A percentile compares a stretch with the other conserved stretches of the same genome.
phyloP scores from a whole-genome alignment of 208 protist species.

The Crithidia fasciculata region DNA sequence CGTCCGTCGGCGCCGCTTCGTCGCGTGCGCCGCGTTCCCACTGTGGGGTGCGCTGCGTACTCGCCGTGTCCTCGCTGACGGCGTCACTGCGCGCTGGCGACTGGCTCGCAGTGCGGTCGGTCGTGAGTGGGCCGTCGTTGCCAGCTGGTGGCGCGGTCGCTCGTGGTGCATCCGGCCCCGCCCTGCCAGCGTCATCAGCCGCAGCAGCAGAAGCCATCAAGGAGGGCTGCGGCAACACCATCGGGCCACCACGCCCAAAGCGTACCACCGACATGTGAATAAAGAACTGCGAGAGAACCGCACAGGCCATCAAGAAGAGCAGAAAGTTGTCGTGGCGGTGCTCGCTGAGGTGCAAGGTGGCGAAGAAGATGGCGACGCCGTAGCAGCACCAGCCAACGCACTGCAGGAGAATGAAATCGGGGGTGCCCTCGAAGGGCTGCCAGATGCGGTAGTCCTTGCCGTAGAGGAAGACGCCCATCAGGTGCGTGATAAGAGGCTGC shows the following conservation, averaged over 20 bases:
- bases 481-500: constrained; percentile 68
- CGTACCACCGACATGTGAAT: constrained; percentile 71
- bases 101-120: neutral
- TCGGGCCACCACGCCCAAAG: constrained; percentile 38
- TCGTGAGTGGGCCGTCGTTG: neutral
- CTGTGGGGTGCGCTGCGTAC: constrained; percentile 2
- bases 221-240: neutral
- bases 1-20: neutral
- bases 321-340: constrained; percentile 36
- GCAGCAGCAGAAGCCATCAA: neutral
- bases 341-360: constrained; percentile 61
- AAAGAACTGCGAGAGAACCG: constrained; percentile 65
- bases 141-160: neutral
- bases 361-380: constrained; percentile 62
- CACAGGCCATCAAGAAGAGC: constrained; percentile 48
- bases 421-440: constrained; percentile 59
- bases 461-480: constrained; percentile 66
- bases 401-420: constrained; percentile 71
- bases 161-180: neutral
- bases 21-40: neutral
- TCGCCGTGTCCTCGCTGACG: constrained; percentile 1
- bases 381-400: constrained; percentile 65
- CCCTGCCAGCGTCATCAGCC: neutral
- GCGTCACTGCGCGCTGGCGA: constrained; percentile 9
- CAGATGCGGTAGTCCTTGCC: constrained; percentile 66